These are phyloP conservation scores for Spirogloea muscicola DNA, from an alignment of 139 green algal genomes.

Conservation along the genomic window DNA sequence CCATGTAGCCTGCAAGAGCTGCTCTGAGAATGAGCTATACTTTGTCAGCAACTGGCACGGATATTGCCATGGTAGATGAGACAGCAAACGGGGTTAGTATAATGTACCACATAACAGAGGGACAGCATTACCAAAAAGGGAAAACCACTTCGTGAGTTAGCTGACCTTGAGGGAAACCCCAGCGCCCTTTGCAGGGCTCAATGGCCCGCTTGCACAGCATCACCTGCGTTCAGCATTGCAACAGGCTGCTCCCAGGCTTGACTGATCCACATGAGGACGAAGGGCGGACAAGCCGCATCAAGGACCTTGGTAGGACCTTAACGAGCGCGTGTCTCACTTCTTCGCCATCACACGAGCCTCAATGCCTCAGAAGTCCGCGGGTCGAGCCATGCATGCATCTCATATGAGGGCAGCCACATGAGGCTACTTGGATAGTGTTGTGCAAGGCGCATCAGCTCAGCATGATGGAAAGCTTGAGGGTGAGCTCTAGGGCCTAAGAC, in stretches of 20 bases:
- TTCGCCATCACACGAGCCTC: not conserved
- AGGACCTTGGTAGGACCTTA: not conserved
- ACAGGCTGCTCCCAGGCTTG: no score
- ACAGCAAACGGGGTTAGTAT: not conserved
- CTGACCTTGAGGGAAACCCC: slow-evolving; percentile 54
- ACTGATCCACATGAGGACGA: no score
- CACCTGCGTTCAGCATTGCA: no score
- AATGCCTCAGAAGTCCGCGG: no score
- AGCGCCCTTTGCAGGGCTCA: slow-evolving; percentile 77
- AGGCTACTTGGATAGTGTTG: no score
- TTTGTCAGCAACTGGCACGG: not conserved
- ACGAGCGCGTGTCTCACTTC: not conserved
- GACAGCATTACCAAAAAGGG: no score
- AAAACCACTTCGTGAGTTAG: no score
- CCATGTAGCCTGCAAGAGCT: slow-evolving; percentile 81
- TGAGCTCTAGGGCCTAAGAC: not conserved
- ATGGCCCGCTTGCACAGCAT: slow-evolving; percentile 80
- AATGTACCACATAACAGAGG: not conserved
- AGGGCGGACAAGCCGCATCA: not conserved
- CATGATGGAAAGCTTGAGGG: no score
- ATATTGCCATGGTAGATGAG: not conserved
- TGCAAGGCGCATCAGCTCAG: slow-evolving; percentile 9
- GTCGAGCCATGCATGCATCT: no score
- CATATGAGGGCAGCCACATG: no score
- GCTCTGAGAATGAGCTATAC: not conserved